These are phyloP conservation scores for Aegilops sharonensis DNA, from an alignment of 176 grass and related monocot genomes.

Conservation along the genomic window DNA sequence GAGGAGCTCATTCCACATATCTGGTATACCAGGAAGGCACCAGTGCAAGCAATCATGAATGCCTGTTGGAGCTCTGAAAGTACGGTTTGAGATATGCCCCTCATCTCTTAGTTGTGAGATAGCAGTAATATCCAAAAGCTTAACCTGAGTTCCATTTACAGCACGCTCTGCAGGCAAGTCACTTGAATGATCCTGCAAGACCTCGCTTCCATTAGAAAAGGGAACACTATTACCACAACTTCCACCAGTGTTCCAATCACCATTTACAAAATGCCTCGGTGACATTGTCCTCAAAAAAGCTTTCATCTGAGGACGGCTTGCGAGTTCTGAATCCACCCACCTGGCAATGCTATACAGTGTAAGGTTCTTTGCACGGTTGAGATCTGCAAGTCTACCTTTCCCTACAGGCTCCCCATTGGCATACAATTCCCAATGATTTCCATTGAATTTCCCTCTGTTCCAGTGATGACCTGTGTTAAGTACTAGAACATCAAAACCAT, in stretches of 20 bases:
- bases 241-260: constrained; percentile 98
- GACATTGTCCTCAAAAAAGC: constrained; percentile 87
- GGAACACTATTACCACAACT: constrained; percentile 75
- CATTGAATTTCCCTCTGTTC: constrained; percentile 94
- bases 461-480: constrained; percentile 99
- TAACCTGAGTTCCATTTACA: constrained; percentile 69
- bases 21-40: constrained; percentile 95
- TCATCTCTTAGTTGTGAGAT: constrained; percentile 81
- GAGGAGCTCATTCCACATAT: constrained; percentile 94
- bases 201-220: constrained; percentile 68
- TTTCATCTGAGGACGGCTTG: constrained; percentile 51
- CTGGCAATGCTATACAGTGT: constrained; percentile 69
- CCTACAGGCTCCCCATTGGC: constrained; percentile 55
- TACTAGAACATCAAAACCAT: constrained; percentile 72
- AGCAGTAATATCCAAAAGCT: constrained; percentile 87
- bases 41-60: constrained; percentile 93
- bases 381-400: constrained; percentile 43
- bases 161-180: constrained; percentile 60
- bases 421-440: constrained; percentile 82
- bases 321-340: constrained; percentile 72
- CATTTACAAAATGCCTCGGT: constrained; percentile 92
- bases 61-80: constrained; percentile 43
- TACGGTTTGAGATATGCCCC: constrained; percentile 88
- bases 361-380: constrained; percentile 70
- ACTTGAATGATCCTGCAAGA: constrained; percentile 63